phyloP scores from a whole-genome alignment of 164 flowering plant genomes.

The Liquidambar formosana region DNA sequence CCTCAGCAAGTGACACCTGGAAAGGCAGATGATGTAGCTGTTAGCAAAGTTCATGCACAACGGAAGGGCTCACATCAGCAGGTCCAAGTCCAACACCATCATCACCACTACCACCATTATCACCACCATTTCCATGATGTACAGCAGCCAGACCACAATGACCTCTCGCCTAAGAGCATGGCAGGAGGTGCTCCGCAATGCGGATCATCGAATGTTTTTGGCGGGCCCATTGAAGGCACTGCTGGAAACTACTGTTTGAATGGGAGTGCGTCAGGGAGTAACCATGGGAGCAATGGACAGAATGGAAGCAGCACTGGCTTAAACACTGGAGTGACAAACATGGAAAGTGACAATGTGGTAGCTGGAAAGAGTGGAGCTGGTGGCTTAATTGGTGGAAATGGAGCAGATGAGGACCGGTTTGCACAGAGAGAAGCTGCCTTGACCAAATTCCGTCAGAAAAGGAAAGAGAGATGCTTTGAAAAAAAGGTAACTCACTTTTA shows the following conservation, averaged over 20 bases:
- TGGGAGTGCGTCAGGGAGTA: constrained; percentile 77
- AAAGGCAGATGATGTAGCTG: constrained; percentile 30
- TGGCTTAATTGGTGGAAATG: constrained; percentile 36
- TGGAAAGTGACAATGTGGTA: constrained; percentile 49
- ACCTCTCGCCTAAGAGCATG: constrained; percentile 38
- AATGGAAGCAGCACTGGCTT: constrained; percentile 53
- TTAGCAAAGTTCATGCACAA: constrained; percentile 26
- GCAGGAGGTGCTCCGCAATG: constrained; percentile 42
- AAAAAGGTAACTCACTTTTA: constrained; percentile 55
- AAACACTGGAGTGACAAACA: constrained; percentile 37
- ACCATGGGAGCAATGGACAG: constrained; percentile 68
- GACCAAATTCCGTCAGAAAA: constrained; percentile 76
- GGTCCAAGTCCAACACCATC: constrained; percentile 58
- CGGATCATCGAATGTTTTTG: constrained; percentile 57
- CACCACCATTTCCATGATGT: constrained; percentile 47
- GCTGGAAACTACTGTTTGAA: constrained; percentile 51
- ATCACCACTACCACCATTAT: constrained; percentile 61
- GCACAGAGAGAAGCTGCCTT: constrained; percentile 81
- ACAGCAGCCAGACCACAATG: constrained; percentile 42
- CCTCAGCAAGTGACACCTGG: constrained; percentile 31
- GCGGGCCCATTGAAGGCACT: constrained; percentile 38
- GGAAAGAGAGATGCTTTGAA: constrained; percentile 81
- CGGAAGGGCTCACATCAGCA: constrained; percentile 35
- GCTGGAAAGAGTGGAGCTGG: constrained; percentile 43
- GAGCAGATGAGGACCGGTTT: constrained; percentile 48